Base-by-base conservation (phyloP, 495 filamentous ascomycete genomes). In the Polyplosphaeria fusca region DNA sequence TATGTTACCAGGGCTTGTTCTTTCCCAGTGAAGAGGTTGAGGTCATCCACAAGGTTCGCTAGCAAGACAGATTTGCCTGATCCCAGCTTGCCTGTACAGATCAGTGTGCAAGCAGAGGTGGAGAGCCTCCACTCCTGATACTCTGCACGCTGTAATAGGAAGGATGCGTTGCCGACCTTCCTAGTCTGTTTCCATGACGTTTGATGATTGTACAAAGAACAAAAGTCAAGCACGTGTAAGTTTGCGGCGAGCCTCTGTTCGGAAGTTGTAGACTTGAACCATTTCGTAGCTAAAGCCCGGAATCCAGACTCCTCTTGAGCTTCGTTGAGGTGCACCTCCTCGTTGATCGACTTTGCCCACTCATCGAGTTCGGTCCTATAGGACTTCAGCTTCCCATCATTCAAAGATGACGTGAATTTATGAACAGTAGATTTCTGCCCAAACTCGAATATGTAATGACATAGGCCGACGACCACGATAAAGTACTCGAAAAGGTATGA, bases 401-500 rank as follows among this genome's bases (percentile, higher is more conserved):
- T 67, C 1, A 73, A 50, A 46, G 60, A 44, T 43, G 68, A 64
- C 42, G 55, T 43, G 19, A 75, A 32, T 59, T 74, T 69, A 16
- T 64, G 55, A 5, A 76, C 40, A 22, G 55, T 55, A 13, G 74
- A 71, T 58, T 71, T 74, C 46, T 69, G 60, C 5, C 66, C 67
- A 38, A 68, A 66, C 22, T 68, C 67, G 11, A 74, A 60, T 3
- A 73, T 43, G 19, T 70, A 54, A 47, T 72, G 70, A 47, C 73
- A 78, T 22, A 77, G 64, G 28, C 58, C 40, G 42, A 77, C 71
- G 19, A 77, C 66, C 4, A 72, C 63, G 48, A 73, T 71, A 47
- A 73, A 76, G 54, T 77, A 77, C 62, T 77, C 73, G 46, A 41
- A 73, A 32, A 77, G 58, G 22, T 65, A 32, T 26, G 67, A 68